Conservation (phyloP, 1,139 yeast species). For the Yamadazyma diospyri region DNA sequence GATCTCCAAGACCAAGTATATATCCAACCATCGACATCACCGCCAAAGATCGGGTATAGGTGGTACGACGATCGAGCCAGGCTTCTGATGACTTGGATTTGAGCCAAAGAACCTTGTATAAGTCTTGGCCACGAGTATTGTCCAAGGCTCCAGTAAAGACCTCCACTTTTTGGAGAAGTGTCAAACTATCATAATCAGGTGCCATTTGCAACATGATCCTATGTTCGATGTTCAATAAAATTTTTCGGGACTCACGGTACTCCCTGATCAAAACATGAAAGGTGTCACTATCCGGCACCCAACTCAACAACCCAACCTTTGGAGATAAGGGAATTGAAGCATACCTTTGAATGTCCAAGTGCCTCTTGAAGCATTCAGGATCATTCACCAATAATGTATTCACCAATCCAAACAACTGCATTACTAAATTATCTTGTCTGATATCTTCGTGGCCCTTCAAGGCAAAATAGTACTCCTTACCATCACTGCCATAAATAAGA, state of each 20-base stretch:
- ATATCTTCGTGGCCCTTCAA: conserved; percentile 98
- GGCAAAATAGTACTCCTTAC: conserved; percentile 76
- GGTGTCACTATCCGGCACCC: conserved; percentile 98
- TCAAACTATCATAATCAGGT: conserved; percentile 89
- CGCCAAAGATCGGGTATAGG: conserved; percentile 92
- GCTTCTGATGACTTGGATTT: conserved; percentile 95
- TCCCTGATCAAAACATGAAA: conserved; percentile 91
- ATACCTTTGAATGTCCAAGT: conserved; percentile 85
- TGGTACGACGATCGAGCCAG: conserved; percentile 96
- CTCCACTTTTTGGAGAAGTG: conserved; percentile 88
- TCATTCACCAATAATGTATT: conserved; percentile 86
- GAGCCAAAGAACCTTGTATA: conserved; percentile 93
- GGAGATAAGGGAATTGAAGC: conserved; percentile 96
- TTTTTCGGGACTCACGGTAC: conserved; percentile 87
- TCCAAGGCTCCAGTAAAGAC: conserved; percentile 95
- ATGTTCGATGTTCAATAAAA: conserved; percentile 87
- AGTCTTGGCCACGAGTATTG: conserved; percentile 93
- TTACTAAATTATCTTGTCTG: conserved; percentile 93
- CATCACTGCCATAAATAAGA: conserved; percentile 82
- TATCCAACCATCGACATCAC: conserved; percentile 99
- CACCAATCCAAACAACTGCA: conserved; percentile 95
- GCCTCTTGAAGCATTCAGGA: conserved; percentile 94
- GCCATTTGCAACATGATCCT: conserved; percentile 98
- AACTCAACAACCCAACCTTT: conserved; percentile 91
- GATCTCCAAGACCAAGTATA: conserved; percentile 92